Evolutionary conservation across 1,284 basidiomycete species (phyloP), one percentile per base, ranked within the genome.

Genomic region (Marasmius fiardii): DNA sequence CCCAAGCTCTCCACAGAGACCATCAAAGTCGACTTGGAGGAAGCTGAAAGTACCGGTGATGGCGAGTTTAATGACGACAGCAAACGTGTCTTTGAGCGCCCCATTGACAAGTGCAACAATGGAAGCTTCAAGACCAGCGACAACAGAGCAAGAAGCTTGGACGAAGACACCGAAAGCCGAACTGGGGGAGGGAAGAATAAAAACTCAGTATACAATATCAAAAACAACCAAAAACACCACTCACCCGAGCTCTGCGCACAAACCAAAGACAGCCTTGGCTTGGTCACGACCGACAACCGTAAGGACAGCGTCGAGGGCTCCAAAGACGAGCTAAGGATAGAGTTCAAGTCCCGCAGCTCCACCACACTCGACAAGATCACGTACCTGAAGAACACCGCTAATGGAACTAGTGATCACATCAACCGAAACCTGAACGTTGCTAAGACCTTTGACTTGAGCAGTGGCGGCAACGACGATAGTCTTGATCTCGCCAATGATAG

Each of bases 221-320:
- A 11, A 20, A 20, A 45, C 7, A n/a, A n/a, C 8, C 31, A 31
- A 11, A 31, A 18, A 18, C 8, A 7, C n/a, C 11, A 49, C 47
- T n/a, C 14, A 49, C 47, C 47, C 47, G 33, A 49, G 47, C 1
- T 49, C 47, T 16, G 47, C 47, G n/a, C 47, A 49, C 6, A 49
- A 26, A 33, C 47, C 47, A 18, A 49, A 49, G 11, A 49, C 47
- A 33, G 18, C 47, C 26, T 49, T 49, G 14, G 47, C 47, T 2
- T 49, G 24, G 14, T 23, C 47, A 20, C n/a, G 16, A n/a, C 24
- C 26, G 12, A 49, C 47, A n/a, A 49, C 16, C n/a, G 16, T 31
- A 26, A 49, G 47, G 28, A 49, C 47, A 49, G 26, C 47, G 18
- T 49, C 47, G 4, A 49, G 18, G 24, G 26, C 24, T 31, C 47